Conservation (phyloP, 1,284 basidiomycete species). For the Leccinum glutinopallens region DNA sequence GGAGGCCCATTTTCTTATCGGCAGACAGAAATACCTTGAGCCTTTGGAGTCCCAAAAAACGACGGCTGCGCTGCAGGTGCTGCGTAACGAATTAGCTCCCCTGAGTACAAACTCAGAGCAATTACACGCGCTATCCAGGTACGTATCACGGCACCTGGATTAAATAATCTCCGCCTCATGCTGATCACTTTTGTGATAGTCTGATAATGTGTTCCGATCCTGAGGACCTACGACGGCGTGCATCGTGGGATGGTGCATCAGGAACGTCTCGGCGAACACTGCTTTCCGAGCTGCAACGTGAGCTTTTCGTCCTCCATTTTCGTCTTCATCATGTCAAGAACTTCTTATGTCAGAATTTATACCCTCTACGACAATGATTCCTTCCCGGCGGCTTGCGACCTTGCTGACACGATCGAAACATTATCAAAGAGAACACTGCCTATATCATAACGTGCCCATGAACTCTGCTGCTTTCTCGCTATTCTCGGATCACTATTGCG, state of each 20-base stretch:
- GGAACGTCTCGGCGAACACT: conserved; percentile 79
- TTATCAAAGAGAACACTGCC: conserved; percentile 77
- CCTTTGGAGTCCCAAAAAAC: conserved; percentile 84
- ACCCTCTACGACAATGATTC: conserved; percentile 90
- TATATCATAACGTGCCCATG: conserved; percentile 77
- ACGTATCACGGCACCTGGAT: conserved; percentile 22
- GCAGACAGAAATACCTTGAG: conserved; percentile 96
- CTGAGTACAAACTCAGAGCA: conserved; percentile 76
- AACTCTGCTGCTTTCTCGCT: conserved; percentile 71
- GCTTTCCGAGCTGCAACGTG: conserved; percentile 84
- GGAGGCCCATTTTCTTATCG: conserved; percentile 86
- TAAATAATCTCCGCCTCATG: conserved; percentile 2
- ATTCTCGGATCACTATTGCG: conserved; percentile 85
- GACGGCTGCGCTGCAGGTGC: conserved; percentile 81
- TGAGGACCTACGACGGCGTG: conserved; percentile 80
- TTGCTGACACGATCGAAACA: conserved; percentile 86
- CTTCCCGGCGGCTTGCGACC: conserved; percentile 82
- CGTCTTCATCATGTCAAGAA: conserved; percentile 1
- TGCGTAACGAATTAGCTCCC: conserved; percentile 87
- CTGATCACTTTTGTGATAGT: conserved; percentile 44
- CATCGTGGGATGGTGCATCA: conserved; percentile 88
- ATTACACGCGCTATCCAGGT: conserved; percentile 87
- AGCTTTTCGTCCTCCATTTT: conserved; percentile 29
- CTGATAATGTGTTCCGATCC: conserved; percentile 88
- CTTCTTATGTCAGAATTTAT: conserved; percentile 65